Conservation (phyloP, 345 rosid species). For the Gossypium thurberi region DNA sequence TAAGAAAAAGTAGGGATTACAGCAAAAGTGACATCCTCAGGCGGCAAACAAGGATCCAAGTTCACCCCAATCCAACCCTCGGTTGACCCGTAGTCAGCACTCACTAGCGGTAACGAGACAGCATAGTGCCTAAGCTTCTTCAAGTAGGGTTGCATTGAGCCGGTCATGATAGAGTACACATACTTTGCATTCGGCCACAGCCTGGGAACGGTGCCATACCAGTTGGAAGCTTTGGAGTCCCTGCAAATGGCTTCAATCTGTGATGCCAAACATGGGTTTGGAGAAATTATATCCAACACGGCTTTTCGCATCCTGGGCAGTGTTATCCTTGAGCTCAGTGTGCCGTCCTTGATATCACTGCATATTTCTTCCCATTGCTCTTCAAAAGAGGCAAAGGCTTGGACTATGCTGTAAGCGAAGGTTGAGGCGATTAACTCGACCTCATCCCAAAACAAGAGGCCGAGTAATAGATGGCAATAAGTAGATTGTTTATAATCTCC, state of each 20-base stretch:
- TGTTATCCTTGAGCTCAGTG: constrained; percentile 49
- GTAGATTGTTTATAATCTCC: constrained; percentile 79
- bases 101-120: constrained; percentile 57
- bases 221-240: constrained; percentile 41
- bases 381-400: constrained; percentile 67
- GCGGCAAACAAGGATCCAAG: constrained; percentile 64
- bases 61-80: constrained; percentile 98
- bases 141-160: constrained; percentile 76
- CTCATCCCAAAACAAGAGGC: constrained; percentile 50
- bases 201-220: constrained; percentile 52
- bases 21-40: constrained; percentile 73
- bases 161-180: constrained; percentile 90
- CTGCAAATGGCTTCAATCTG: constrained; percentile 38
- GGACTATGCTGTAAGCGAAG: constrained; percentile 77
- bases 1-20: constrained; percentile 82
- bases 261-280: constrained; percentile 50
- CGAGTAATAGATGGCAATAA: constrained; percentile 89
- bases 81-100: constrained; percentile 90
- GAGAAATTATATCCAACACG: constrained; percentile 46
- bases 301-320: constrained; percentile 44
- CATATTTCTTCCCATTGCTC: constrained; percentile 69
- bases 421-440: constrained; percentile 84
- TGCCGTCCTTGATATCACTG: constrained; percentile 54
- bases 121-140: constrained; percentile 65
- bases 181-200: constrained; percentile 92